A percentile compares a stretch with the other conserved stretches of the same genome.
Conservation (phyloP, 1,284 basidiomycete genomes). For the Trichosporon inkin region DNA sequence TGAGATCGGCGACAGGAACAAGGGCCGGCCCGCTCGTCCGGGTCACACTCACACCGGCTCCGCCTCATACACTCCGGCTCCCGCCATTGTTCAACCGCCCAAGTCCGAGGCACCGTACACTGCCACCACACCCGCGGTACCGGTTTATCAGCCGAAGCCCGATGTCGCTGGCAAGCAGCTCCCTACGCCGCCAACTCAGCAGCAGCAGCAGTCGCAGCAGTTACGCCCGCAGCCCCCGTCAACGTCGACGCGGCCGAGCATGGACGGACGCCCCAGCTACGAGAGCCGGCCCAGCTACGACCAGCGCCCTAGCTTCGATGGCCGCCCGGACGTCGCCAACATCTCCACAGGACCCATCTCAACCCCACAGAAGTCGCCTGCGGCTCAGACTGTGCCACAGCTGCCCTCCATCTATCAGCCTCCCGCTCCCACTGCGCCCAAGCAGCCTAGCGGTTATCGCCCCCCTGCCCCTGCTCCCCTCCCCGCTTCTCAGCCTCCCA, state of each 20-base stretch:
- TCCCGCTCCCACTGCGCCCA: neutral
- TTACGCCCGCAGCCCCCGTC: conserved; percentile 39
- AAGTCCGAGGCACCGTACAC: conserved; percentile 6
- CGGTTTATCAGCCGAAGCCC: conserved; percentile 24
- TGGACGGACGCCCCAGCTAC: conserved; percentile 2
- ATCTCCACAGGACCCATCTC: conserved; percentile 1
- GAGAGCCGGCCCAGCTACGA: conserved; percentile 15
- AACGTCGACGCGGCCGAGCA: neutral
- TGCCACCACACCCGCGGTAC: conserved; percentile 55
- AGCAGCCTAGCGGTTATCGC: conserved; percentile 47
- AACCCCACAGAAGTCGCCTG: conserved; percentile 26
- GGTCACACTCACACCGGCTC: conserved; percentile 28
- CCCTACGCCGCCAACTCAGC: conserved; percentile 16
- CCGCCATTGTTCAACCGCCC: conserved; percentile 1
- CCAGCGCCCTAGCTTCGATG: conserved; percentile 11
- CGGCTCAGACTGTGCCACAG: conserved; percentile 14
- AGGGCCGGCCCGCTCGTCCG: conserved; percentile 27
- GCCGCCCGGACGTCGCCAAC: neutral
- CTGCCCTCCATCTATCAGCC: conserved; percentile 23
- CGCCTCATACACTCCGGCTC: conserved; percentile 21
- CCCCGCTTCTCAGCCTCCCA: neutral
- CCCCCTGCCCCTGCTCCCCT: conserved; percentile 7
- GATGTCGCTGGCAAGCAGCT: conserved; percentile 47
- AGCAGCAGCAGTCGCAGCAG: conserved; percentile 18
- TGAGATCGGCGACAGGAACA: conserved; percentile 53